These are phyloP conservation scores for Takakia lepidozioides DNA, from an alignment of 225 moss, liverwort and hornwort species.

Conservation along the genomic window DNA sequence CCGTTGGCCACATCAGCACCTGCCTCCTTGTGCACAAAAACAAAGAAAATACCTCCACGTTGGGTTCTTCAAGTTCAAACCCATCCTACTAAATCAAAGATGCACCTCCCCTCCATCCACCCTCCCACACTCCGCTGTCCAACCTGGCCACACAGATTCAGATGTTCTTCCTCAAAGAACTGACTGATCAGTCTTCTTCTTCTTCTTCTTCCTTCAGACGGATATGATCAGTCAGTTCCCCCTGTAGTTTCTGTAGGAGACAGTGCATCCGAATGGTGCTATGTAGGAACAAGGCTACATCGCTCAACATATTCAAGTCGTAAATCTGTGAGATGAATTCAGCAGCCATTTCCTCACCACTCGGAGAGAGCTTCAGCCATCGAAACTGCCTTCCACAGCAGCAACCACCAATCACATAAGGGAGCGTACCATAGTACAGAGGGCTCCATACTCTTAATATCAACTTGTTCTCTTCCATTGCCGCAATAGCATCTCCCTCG, in stretches of 20 bases:
- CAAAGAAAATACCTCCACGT: too few species aligned
- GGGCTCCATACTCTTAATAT: not conserved
- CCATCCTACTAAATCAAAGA: too few species aligned
- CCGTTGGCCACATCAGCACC: too few species aligned
- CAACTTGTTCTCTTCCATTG: not conserved
- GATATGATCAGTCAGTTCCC: too few species aligned
- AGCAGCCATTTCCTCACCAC: not conserved
- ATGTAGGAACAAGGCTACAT: not conserved
- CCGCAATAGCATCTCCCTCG: not conserved
- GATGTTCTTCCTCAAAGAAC: too few species aligned
- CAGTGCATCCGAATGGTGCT: not conserved
- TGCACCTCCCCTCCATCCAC: too few species aligned
- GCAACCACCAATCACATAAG: not conserved
- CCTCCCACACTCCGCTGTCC: too few species aligned
- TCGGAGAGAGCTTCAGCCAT: constrained; percentile 3
- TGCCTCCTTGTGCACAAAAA: too few species aligned
- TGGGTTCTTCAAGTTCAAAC: too few species aligned
- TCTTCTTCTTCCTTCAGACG: too few species aligned
- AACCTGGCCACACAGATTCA: too few species aligned
- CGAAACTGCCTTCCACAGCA: not conserved
- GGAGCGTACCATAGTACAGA: not conserved
- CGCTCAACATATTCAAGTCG: not conserved
- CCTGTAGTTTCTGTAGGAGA: not conserved
- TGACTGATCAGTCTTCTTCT: too few species aligned
- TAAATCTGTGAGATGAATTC: not conserved